These are phyloP conservation scores for Solanum bukasovii DNA, from an alignment of 257 asterid species.

Conservation along the genomic window DNA sequence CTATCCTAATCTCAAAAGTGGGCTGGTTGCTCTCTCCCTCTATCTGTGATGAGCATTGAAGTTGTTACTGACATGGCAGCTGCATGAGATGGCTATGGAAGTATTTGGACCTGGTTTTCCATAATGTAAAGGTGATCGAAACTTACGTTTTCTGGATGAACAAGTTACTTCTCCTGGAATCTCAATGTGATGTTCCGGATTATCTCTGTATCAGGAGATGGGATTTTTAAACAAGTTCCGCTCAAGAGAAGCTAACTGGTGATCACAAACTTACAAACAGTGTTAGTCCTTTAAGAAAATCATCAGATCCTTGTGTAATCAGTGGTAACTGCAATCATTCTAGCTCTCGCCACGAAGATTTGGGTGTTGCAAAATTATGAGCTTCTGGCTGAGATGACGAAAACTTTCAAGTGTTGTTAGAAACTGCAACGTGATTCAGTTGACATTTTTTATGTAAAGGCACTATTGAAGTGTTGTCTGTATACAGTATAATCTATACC, in stretches of 20 bases:
- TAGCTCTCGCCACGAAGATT: background rate
- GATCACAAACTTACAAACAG: background rate
- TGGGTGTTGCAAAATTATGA: background rate
- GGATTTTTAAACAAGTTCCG: background rate
- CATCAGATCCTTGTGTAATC: background rate
- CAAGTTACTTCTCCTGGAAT: background rate
- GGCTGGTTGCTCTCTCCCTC: background rate
- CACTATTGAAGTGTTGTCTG: background rate
- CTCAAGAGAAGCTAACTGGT: background rate
- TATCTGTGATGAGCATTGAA: background rate
- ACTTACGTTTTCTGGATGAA: background rate
- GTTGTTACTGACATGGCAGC: background rate
- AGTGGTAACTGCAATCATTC: background rate
- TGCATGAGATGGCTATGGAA: background rate
- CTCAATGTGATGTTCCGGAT: background rate
- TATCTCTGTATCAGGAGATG: background rate
- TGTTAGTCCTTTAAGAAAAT: background rate
- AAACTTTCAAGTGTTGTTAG: background rate
- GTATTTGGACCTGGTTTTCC: background rate
- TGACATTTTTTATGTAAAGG: background rate
- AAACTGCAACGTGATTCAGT: background rate
- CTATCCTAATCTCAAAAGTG: background rate
- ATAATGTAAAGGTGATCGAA: background rate
- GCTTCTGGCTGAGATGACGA: background rate
- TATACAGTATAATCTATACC: background rate